Conservation (phyloP, 2,329 filamentous ascomycete species). For the Curvularia lunata region DNA sequence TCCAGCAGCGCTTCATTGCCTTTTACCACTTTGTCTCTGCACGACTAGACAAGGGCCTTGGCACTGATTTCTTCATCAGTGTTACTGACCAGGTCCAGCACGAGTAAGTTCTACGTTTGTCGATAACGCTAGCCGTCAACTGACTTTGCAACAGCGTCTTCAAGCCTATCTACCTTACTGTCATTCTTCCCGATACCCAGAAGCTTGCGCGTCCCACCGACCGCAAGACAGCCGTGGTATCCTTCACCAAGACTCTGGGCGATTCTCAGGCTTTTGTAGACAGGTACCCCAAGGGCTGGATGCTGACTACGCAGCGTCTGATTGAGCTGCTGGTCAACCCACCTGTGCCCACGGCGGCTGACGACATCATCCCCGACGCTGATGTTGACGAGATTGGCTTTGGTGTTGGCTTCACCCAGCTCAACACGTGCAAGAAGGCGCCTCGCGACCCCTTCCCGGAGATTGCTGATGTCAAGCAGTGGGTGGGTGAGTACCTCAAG, state of each 20-base stretch:
- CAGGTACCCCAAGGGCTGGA: constrained; percentile 77
- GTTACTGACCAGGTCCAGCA: constrained; percentile 82
- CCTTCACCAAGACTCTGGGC: constrained; percentile 88
- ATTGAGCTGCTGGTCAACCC: constrained; percentile 89
- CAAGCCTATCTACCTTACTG: constrained; percentile 80
- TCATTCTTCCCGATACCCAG: constrained; percentile 88
- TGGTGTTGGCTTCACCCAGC: constrained; percentile 88
- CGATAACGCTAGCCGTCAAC: not conserved
- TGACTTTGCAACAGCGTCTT: constrained; percentile 66
- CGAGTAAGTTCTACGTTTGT: constrained; percentile 52
- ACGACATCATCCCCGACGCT: constrained; percentile 80
- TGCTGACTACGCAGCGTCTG: constrained; percentile 84
- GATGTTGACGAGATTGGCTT: constrained; percentile 96
- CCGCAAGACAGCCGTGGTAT: constrained; percentile 91
- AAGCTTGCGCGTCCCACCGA: constrained; percentile 87
- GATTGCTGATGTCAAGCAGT: constrained; percentile 76
- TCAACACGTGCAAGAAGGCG: constrained; percentile 85
- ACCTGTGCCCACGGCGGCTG: constrained; percentile 70
- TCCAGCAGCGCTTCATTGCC: constrained; percentile 85
- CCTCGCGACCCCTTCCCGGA: constrained; percentile 84
- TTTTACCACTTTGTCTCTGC: constrained; percentile 95
- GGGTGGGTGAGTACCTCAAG: constrained; percentile 83
- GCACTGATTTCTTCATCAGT: constrained; percentile 88
- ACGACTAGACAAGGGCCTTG: constrained; percentile 78
- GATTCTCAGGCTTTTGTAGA: constrained; percentile 84